Percentiles rank a stretch among this genome's conserved stretches.
Conservation (phyloP, 1,284 basidiomycete genomes). For the Puccinia horiana region DNA sequence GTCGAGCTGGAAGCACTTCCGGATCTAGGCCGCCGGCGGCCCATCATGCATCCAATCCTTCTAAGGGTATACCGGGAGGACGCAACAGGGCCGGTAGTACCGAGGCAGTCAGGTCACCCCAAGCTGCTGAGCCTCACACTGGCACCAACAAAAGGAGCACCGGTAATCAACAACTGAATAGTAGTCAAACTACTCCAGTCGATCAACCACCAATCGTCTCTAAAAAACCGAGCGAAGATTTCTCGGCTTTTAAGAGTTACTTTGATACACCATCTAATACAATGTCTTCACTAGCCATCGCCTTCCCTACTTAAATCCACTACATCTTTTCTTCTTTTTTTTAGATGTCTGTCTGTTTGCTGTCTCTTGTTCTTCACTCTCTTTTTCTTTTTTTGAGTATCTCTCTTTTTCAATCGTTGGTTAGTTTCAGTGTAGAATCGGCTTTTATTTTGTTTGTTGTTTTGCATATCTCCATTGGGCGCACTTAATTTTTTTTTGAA, state of each 20-base stretch:
- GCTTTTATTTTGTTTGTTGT: too few relatives aligned
- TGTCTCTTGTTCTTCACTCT: neutral
- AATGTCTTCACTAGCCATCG: constrained; percentile 8
- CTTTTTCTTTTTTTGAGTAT: too few relatives aligned
- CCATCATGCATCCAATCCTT: neutral
- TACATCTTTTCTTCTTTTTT: neutral
- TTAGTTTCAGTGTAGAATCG: too few relatives aligned
- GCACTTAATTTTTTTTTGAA: too few relatives aligned
- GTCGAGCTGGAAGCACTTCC: constrained; percentile 32
- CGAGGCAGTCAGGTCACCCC: neutral
- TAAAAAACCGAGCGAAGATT: constrained; percentile 46
- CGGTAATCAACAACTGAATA: neutral
- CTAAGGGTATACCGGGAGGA: neutral
- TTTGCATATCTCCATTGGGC: too few relatives aligned
- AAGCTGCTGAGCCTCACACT: neutral
- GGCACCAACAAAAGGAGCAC: neutral
- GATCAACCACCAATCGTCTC: neutral
- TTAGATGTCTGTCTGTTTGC: neutral
- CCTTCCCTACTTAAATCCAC: constrained; percentile 22
- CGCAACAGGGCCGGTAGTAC: constrained; percentile 16
- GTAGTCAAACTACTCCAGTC: neutral
- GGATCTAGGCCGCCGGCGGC: neutral
- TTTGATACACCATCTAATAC: constrained; percentile 15
- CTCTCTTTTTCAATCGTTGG: too few relatives aligned
- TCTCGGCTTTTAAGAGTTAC: constrained; percentile 46